Base-by-base conservation (phyloP, 2,329 filamentous ascomycete species). In the Aspergillus ibericus region DNA sequence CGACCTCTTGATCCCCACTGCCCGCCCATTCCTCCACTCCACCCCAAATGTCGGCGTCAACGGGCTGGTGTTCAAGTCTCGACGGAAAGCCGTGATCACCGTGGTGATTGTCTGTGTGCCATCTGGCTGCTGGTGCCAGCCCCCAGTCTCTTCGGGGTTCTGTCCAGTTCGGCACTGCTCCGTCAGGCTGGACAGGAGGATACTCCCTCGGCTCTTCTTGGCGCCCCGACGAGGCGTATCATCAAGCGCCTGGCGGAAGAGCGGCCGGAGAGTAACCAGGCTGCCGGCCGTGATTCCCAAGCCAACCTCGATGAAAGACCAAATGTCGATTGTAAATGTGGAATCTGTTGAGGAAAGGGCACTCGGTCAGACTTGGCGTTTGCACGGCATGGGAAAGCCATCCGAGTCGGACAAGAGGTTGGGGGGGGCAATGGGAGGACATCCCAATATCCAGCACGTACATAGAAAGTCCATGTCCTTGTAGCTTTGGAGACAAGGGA, bases 231-330 rank as follows among this genome's bases (percentile, higher is more conserved):
- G 9, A 4, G n/a, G 18, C 9, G 22, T 38, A 22, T 50, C 15
- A 15, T 29, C 40, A 2, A 64, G 47, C 2, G 63, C 35, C 62
- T 63, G 61, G 25, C 63, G 75, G 20, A 81, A 68, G 0, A 82
- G 69, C 0, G 80, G 80, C 1, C 78, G 75, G 1, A 81, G 69
- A 0, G 78, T 80, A 7, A 77, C 77, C n/a, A 81, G 70, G 55
- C 73, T 77, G 2, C 74, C 76, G 5, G 80, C 80, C 15, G 69
- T 74, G 29, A 78, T 77, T 2, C 73, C 68, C 15, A 72, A 60
- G 6, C 70, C 65, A 8, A 62, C 61, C 61, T 72, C 70, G n/a
- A 70, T 55, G 32, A 64, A 60, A 8, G 69, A 70, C 64, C 68
- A 71, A 25, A 78, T 73, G 29, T 74, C 69, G n/a, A 79, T 74